Base-by-base conservation (phyloP, 208 protist genomes). In the Herpetomonas samuelpessoai region DNA sequence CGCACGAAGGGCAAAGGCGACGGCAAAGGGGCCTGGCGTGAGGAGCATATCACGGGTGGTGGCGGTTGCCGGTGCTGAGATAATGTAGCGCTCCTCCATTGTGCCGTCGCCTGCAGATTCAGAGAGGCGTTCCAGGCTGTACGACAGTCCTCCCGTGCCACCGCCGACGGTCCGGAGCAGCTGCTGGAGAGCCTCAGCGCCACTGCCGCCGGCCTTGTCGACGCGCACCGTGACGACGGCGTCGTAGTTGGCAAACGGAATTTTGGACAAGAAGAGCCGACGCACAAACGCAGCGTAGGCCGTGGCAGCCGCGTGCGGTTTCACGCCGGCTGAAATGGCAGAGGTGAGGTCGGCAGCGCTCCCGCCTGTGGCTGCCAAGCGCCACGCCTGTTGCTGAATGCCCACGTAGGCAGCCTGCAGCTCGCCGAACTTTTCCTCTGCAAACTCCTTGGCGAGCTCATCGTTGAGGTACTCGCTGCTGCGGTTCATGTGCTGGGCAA, bases 161-260 rank as follows among this genome's bases (percentile, higher is more conserved):
- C 21, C 48, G 48, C 25, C 3, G 21, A 31, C 10, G 6, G 6
- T 7, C 45, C n/a, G 7, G 10, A 50, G 21, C 10, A n/a, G 6
- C 10, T 7, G 18, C 10, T 24, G 14, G 6, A n/a, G 6, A 26
- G n/a, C 45, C 10, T 7, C 45, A 50, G n/a, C 21, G 14, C 14
- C 35, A 41, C 14, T 41, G 9, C 6, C 35, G 35, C 9, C 14
- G 35, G 9, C 14, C 9, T 14, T 6, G 62, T 81, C 70, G 0
- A 73, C 79, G 9, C 66, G 64, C 22, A 86, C 71, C 12, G 72
- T 57, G 19, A 96, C 68, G 22, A 80, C 55, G 4, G 86, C 86
- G 50, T 96, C 90, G 66, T 81, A 81, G 53, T 87, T 79, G 3
- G 64, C 59, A 52, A 86, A 66, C 18, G 85, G 81, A 4, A 92